phyloP scores from a whole-genome alignment of 2,329 filamentous ascomycete species.

The Ceratocystis diversiconidia region DNA sequence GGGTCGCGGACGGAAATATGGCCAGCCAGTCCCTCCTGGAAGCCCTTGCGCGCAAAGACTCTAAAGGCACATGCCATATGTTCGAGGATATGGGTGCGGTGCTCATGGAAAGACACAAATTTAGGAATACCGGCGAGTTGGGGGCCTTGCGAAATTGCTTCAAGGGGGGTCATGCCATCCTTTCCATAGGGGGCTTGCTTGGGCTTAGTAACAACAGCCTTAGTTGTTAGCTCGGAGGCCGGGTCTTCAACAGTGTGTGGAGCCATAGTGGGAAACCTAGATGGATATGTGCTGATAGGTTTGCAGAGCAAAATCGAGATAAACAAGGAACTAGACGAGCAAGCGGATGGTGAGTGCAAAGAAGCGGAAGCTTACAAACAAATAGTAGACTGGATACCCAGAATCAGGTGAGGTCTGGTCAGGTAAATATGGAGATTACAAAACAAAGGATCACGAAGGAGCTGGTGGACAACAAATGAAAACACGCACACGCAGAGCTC shows the following conservation, averaged over 20 bases:
- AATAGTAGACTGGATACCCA: no score
- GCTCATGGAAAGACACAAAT: slow-evolving; percentile 21
- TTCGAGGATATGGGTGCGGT: slow-evolving; percentile 27
- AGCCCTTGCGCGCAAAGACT: slow-evolving; percentile 34
- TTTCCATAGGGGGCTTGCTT: slow-evolving; percentile 9
- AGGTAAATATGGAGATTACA: no score
- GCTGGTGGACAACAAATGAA: no score
- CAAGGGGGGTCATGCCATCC: slow-evolving; percentile 12
- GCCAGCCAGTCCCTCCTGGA: slow-evolving; percentile 32
- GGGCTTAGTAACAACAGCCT: background rate
- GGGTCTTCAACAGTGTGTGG: background rate
- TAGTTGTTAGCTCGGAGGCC: background rate
- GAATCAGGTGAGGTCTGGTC: no score
- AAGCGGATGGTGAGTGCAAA: no score
- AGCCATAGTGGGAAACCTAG: background rate
- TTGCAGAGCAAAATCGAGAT: background rate
- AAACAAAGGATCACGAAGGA: no score
- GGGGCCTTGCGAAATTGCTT: slow-evolving; percentile 14
- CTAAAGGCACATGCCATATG: slow-evolving; percentile 35
- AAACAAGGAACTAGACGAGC: no score
- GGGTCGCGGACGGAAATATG: slow-evolving; percentile 33
- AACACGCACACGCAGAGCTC: no score
- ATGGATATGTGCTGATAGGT: background rate
- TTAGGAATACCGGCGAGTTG: slow-evolving; percentile 13
- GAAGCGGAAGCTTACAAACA: no score